Evolutionary conservation across 2,329 filamentous ascomycete genomes (phyloP).

Genomic region (Pseudogymnoascus sp.): DNA sequence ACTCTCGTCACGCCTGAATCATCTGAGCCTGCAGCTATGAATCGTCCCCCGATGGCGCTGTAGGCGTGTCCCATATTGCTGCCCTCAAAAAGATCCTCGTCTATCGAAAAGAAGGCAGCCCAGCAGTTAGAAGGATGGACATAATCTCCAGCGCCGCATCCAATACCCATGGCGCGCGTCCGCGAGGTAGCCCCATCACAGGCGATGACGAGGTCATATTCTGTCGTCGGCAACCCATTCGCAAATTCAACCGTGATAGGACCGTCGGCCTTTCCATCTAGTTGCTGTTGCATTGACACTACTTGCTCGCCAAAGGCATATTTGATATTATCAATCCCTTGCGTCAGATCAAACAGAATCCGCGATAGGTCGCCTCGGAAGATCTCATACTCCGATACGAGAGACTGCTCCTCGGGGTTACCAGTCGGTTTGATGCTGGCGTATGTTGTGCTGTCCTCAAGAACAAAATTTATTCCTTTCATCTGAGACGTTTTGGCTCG

Average conservation of each 20-base stretch:
- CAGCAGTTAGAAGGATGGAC: constrained; percentile 33
- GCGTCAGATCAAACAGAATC: constrained; percentile 35
- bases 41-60: constrained; percentile 34
- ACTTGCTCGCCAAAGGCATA: constrained; percentile 29
- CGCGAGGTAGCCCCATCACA: constrained; percentile 41
- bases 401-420: constrained; percentile 34
- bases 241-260: constrained; percentile 33
- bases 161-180: constrained; percentile 39
- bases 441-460: constrained; percentile 31
- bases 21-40: constrained; percentile 31
- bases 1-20: constrained; percentile 28
- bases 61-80: constrained; percentile 32
- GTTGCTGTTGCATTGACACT: constrained; percentile 27
- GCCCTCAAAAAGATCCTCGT: constrained; percentile 33
- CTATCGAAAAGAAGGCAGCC: constrained; percentile 37
- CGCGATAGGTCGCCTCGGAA: constrained; percentile 39
- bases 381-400: constrained; percentile 32
- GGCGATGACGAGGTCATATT: constrained; percentile 43
- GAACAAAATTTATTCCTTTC: constrained; percentile 37
- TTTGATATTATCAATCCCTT: constrained; percentile 30
- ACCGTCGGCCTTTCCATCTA: constrained; percentile 26
- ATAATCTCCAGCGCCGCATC: constrained; percentile 33
- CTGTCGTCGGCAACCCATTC: constrained; percentile 29
- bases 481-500: constrained; percentile 33
- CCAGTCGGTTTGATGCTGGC: constrained; percentile 32